These are phyloP conservation scores for Pseudoscleropodium purum DNA, from an alignment of 225 moss, liverwort and hornwort genomes.

Conservation along the genomic window DNA sequence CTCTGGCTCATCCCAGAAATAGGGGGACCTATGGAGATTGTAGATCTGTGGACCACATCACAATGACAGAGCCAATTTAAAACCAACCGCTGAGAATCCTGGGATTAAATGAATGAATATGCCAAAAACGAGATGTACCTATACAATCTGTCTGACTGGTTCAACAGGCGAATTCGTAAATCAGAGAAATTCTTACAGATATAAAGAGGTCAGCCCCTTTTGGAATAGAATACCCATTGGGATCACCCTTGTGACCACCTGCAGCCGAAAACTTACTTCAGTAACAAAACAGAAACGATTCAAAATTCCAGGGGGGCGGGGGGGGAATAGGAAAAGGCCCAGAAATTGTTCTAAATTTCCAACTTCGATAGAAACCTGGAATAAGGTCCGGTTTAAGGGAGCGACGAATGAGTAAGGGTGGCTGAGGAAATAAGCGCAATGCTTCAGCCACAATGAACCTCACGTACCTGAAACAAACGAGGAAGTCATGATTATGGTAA, in stretches of 20 bases:
- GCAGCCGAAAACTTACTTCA: not conserved
- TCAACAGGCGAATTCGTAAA: not conserved
- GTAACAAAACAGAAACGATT: not conserved
- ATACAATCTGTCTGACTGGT: not conserved
- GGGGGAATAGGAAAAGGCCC: not conserved
- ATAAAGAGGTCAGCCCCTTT: slow-evolving; percentile 80
- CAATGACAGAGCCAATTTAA: not conserved
- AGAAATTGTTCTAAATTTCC: not conserved
- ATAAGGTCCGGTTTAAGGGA: slow-evolving; percentile 74
- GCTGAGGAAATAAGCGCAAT: slow-evolving; percentile 91
- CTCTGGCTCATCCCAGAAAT: slow-evolving; percentile 92
- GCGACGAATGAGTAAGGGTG: slow-evolving; percentile 89
- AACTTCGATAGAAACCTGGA: slow-evolving; percentile 50
- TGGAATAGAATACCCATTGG: slow-evolving; percentile 69
- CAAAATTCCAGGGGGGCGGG: not conserved
- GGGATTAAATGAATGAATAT: not conserved
- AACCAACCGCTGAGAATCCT: not conserved
- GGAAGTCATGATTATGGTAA: not conserved
- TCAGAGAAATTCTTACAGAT: slow-evolving; percentile 51
- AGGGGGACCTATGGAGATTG: slow-evolving; percentile 89
- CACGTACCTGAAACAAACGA: slow-evolving; percentile 48
- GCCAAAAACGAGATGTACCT: not conserved
- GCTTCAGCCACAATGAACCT: slow-evolving; percentile 84
- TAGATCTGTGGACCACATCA: slow-evolving; percentile 43
- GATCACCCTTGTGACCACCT: slow-evolving; percentile 86